Base-by-base conservation (phyloP, 2,329 filamentous ascomycete species). In the Paecilomyces sp. region DNA sequence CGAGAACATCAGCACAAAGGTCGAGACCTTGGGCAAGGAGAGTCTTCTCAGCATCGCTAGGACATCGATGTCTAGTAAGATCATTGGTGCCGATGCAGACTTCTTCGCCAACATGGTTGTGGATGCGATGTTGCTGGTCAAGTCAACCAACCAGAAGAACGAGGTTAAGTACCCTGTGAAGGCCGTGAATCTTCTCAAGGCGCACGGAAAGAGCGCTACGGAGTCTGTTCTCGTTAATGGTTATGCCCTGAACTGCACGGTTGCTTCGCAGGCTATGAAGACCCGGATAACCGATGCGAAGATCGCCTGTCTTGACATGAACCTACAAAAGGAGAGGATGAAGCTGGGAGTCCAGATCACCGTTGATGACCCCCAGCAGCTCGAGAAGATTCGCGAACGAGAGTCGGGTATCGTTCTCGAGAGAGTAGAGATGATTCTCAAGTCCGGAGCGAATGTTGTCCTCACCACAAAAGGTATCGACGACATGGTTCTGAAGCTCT, bases 51-150 rank as follows among this genome's bases (percentile, higher is more conserved):
- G 86, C 79, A 97, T 99, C 74, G 94, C 94, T 63, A 97, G 93
- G 82, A 99, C 94, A 22, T 97, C 92, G 71, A 99, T 99, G 93
- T 97, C 92, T 57, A 96, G 91, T 83, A 99, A 99, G 81, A 95
- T 99, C 72, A 97, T 99, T 74, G 94, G 94, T 60, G 81, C 90
- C 59, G 94, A 99, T 77, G 92, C 91, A 12, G 92, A 96, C 65
- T 99, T 99, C 81, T 99, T 99, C 73, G 87, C 93, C 67, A 90
- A 94, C 78, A 95, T 99, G 89, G 92, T 92, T 12, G 94, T 99
- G 56, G 93, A 99, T 76, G 92, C 90, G 65, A 97, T 99, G 83
- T 87, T 90, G 74, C 89, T 92, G 58, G 94, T 99, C 71, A 97
- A 96, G 84, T 87, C 89, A 54, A 91, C 89, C 61, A 97, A 97